phyloP scores from a whole-genome alignment of 2,329 filamentous ascomycete genomes.

The Epichloe hybrida region DNA sequence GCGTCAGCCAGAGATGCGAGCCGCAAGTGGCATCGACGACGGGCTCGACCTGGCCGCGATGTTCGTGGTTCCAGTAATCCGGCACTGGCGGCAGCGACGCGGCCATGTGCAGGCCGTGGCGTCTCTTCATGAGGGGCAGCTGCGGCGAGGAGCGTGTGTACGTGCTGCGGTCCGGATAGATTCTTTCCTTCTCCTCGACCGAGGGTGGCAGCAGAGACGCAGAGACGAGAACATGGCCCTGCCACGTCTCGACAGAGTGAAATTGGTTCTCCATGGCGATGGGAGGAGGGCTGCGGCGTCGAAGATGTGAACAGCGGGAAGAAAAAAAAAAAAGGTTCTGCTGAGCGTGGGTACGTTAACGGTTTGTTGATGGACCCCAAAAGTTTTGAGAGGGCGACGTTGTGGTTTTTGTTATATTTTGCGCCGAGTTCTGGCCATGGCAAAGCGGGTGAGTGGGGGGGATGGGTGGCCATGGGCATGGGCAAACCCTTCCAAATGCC shows the following conservation, averaged over 20 bases:
- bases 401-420: too few relatives aligned
- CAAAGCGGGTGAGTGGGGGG: not conserved
- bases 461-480: not conserved
- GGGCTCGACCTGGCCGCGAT: not conserved
- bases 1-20: not conserved
- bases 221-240: conserved; percentile 1
- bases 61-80: not conserved
- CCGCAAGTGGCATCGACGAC: not conserved
- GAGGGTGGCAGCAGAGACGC: not conserved
- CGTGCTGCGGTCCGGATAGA: not conserved
- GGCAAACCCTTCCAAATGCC: not conserved
- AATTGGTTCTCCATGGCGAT: not conserved
- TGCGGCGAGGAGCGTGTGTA: not conserved
- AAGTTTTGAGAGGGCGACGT: too few relatives aligned
- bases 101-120: not conserved
- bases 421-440: too few relatives aligned
- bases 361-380: not conserved
- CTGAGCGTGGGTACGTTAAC: not conserved
- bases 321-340: not conserved
- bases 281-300: not conserved
- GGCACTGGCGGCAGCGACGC: not conserved
- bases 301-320: not conserved
- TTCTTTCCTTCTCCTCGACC: not conserved
- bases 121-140: not conserved
- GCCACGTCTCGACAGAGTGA: not conserved